phyloP scores from a whole-genome alignment of 805 yeast genomes.

The Lachancea fermentati region DNA sequence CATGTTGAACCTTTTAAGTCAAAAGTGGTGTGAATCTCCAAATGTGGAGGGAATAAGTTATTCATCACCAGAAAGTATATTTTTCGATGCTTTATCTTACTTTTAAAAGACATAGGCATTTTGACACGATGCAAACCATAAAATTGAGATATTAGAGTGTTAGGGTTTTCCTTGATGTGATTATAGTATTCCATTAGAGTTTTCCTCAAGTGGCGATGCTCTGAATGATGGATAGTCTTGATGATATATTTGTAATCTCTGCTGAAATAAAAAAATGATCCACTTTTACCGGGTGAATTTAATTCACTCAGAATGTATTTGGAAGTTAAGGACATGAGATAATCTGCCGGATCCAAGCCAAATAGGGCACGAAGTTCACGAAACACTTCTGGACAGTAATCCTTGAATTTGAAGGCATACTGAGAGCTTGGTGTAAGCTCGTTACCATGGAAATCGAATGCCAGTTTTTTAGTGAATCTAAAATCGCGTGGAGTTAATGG shows the following conservation, averaged over 20 bases:
- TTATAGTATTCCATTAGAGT: constrained; percentile 70
- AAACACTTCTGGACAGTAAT: constrained; percentile 91
- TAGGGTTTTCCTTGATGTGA: constrained; percentile 79
- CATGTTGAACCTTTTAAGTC: constrained; percentile 92
- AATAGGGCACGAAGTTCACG: constrained; percentile 74
- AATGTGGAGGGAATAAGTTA: constrained; percentile 89
- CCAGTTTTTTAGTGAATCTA: constrained; percentile 63
- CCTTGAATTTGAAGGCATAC: constrained; percentile 94
- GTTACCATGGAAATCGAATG: constrained; percentile 82
- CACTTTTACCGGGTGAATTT: constrained; percentile 95
- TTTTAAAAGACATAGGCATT: constrained; percentile 56
- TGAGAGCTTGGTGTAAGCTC: constrained; percentile 89
- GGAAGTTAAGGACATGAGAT: constrained; percentile 85
- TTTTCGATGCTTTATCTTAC: constrained; percentile 47
- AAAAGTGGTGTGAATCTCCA: constrained; percentile 76
- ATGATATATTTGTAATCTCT: constrained; percentile 91
- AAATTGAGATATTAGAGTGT: constrained; percentile 88
- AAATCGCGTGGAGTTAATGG: constrained; percentile 68
- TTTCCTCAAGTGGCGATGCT: constrained; percentile 75
- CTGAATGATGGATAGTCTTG: constrained; percentile 91
- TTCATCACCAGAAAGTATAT: constrained; percentile 96
- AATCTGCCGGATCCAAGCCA: constrained; percentile 93
- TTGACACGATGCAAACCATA: constrained; percentile 93
- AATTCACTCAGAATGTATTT: constrained; percentile 86
- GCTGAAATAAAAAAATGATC: constrained; percentile 92